A percentile compares a stretch with the other conserved stretches of the same genome.
Evolutionary conservation across 2,329 filamentous ascomycete genomes (phyloP).

Genomic region (Passalora sequoiae): DNA sequence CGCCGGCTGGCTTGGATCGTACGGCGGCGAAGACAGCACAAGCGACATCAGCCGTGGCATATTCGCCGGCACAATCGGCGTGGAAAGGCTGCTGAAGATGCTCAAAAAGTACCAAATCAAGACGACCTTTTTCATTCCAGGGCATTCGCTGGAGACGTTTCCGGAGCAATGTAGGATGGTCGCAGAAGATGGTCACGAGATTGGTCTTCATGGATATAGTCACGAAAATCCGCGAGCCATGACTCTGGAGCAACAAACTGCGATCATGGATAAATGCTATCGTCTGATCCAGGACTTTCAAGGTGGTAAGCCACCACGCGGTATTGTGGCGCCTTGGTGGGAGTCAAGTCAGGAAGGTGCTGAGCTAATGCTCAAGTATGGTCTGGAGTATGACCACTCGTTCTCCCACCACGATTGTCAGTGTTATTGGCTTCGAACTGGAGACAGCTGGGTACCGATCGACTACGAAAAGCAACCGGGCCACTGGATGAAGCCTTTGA

Average conservation of each 20-base stretch:
- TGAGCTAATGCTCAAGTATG: slow-evolving; percentile 59
- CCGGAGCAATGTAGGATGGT: slow-evolving; percentile 60
- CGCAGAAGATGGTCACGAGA: slow-evolving; percentile 60
- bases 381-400: slow-evolving; percentile 65
- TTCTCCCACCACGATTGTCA: slow-evolving; percentile 63
- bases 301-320: slow-evolving; percentile 63
- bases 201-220: slow-evolving; percentile 65
- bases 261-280: slow-evolving; percentile 70
- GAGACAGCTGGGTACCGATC: slow-evolving; percentile 63
- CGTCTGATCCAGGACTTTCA: slow-evolving; percentile 65
- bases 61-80: slow-evolving; percentile 64
- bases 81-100: slow-evolving; percentile 61
- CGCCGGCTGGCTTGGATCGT: slow-evolving; percentile 69
- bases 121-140: slow-evolving; percentile 61
- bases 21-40: slow-evolving; percentile 66
- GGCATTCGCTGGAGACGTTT: slow-evolving; percentile 61
- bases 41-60: slow-evolving; percentile 64
- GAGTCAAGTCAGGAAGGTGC: slow-evolving; percentile 63
- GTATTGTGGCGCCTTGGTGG: slow-evolving; percentile 72
- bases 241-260: slow-evolving; percentile 68
- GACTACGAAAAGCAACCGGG: slow-evolving; percentile 59
- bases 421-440: slow-evolving; percentile 59
- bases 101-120: slow-evolving; percentile 70
- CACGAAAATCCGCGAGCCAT: slow-evolving; percentile 70
- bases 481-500: slow-evolving; percentile 60